Percentiles rank a stretch among this genome's conserved stretches.
These are phyloP conservation scores for Botrytis pseudocinerea DNA, from an alignment of 2,329 filamentous ascomycete species.

Conservation along the genomic window DNA sequence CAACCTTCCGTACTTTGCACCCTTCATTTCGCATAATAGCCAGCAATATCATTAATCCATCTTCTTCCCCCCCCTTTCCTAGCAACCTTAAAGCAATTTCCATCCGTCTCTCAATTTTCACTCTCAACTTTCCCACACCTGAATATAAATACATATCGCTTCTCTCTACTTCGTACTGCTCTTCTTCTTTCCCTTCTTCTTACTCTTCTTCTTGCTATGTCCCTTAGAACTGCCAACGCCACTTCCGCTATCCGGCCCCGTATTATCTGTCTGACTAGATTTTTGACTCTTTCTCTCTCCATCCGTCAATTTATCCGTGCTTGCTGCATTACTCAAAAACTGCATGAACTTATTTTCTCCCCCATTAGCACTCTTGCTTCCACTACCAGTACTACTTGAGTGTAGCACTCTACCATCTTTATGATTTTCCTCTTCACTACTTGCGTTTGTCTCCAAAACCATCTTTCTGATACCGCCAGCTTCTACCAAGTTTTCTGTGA, in stretches of 20 bases:
- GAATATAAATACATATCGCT: neutral
- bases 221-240: slow-evolving; percentile 1
- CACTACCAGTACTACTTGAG: slow-evolving; percentile 21
- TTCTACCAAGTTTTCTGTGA: slow-evolving; percentile 77
- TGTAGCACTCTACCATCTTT: slow-evolving; percentile 12
- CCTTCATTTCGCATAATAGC: neutral
- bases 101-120: neutral
- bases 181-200: slow-evolving; percentile 18
- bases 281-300: neutral
- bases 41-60: slow-evolving; percentile 11
- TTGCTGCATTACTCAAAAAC: slow-evolving; percentile 13
- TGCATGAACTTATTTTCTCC: slow-evolving; percentile 4
- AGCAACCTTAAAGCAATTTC: neutral
- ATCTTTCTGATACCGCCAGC: slow-evolving; percentile 74
- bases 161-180: neutral
- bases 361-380: slow-evolving; percentile 6
- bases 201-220: slow-evolving; percentile 7
- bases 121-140: neutral
- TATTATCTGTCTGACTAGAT: slow-evolving; percentile 14
- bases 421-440: slow-evolving; percentile 4
- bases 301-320: slow-evolving; percentile 3
- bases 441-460: slow-evolving; percentile 64
- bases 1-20: neutral
- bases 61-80: neutral
- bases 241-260: neutral